A percentile compares a stretch with the other conserved stretches of the same genome.
Conservation (phyloP, 148 eudicot genomes). For the Chenopodium formosanum region DNA sequence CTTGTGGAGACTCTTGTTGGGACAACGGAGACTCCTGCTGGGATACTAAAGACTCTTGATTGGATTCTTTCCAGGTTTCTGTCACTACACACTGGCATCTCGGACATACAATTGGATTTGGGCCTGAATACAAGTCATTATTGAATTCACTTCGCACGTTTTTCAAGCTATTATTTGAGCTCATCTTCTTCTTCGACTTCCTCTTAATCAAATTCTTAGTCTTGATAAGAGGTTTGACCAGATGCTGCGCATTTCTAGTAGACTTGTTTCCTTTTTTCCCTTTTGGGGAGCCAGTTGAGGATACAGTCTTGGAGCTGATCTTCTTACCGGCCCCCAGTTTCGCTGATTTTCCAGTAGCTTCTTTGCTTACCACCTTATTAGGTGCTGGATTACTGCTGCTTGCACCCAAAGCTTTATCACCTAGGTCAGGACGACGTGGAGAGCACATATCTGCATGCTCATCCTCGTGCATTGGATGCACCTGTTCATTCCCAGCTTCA, state of each 20-base stretch:
- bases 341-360: slow-evolving; percentile 23
- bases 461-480: slow-evolving; percentile 28
- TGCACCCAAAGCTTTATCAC: slow-evolving; percentile 24
- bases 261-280: slow-evolving; percentile 53
- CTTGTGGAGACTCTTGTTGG: slow-evolving; percentile 35
- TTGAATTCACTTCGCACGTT: slow-evolving; percentile 36
- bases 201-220: slow-evolving; percentile 52
- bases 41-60: slow-evolving; percentile 35
- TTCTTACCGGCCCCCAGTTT: slow-evolving; percentile 46
- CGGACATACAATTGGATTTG: slow-evolving; percentile 66
- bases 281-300: slow-evolving; percentile 39
- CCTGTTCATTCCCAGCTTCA: slow-evolving; percentile 24
- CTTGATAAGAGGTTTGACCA: slow-evolving; percentile 60
- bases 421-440: slow-evolving; percentile 23
- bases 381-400: slow-evolving; percentile 24
- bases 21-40: slow-evolving; percentile 24
- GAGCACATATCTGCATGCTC: slow-evolving; percentile 33
- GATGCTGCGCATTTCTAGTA: slow-evolving; percentile 44
- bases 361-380: slow-evolving; percentile 24
- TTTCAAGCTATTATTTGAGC: slow-evolving; percentile 30
- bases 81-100: slow-evolving; percentile 74
- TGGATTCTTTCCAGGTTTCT: slow-evolving; percentile 41
- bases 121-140: slow-evolving; percentile 35
- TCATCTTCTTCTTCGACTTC: slow-evolving; percentile 49
- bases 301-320: slow-evolving; percentile 34